Evolutionary conservation across 176 grass and related monocot genomes (phyloP), one percentile per base, ranked within the genome.

Genomic region (Bromus sterilis): DNA sequence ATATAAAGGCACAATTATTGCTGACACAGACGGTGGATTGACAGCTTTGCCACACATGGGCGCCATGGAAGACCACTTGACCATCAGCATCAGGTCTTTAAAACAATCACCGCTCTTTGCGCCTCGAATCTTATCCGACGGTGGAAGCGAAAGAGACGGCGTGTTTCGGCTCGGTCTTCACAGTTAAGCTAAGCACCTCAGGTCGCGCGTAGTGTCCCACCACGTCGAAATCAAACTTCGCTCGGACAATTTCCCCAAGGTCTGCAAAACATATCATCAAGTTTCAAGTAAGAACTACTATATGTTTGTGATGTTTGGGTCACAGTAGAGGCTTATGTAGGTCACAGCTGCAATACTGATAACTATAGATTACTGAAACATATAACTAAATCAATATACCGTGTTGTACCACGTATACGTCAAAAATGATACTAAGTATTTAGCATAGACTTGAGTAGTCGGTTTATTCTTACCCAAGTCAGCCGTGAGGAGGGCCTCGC

Each of bases 191-290:
- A 82, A 95, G 86, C 68, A 99, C 88, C 81, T 99, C 96, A 63
- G 96, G 91, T 21, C 96, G 83, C 7, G 96, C 81, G 64, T 99
- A 99, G 67, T 99, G 93, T 34, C 93, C 96, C 28, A 99, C 89
- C 6, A 95, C 96, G 11, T 99, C 96, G 11, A 99, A 99, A 86
- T 88, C 93, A 88, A 99, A 99, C 77, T 99, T 99, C 3, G 96
- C 96, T 86, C 89, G 77, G 56, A 80, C 80, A 60, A 99, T 99
- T 78, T 99, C 93, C 70, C 87, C 96, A 78, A 95, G 72, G 81
- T 95, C 95, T 98, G 90, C 55, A 63, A 53, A 78, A 18, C 62
- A 77, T 7, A 56, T n/a, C 31, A 59, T 14, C 21, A 42, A 71
- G 9, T 70, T 60, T 67, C 2, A 56, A 80, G 35, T 80, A 28